Base-by-base conservation (phyloP, 2,329 filamentous ascomycete genomes). In the Ceratocystis papillata region DNA sequence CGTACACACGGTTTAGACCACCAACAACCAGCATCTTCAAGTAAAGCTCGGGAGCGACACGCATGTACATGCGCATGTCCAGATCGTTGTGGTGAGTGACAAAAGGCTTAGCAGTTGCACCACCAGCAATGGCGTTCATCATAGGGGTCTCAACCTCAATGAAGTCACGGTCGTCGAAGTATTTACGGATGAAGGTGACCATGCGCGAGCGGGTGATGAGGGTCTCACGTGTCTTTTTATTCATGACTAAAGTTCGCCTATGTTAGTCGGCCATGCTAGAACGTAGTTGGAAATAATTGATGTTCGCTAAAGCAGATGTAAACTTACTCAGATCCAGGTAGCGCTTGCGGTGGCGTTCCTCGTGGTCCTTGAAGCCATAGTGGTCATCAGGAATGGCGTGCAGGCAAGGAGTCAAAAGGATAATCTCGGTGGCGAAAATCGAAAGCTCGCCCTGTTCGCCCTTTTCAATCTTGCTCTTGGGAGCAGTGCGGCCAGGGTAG, bases 11-110 rank as follows among this genome's bases (percentile, higher is more conserved):
- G 79, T 96, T 90, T 53, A 97, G 82, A 68, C 93, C 94, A 73
- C 95, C 95, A 41, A 99, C 93, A 62, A 97, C 88, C 67, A 87
- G 81, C 86, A 95, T 90, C 88, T 99, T 99, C 72, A 99, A 86
- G 77, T 95, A 96, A 66, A 99, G 80, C 77, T 99, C 94, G 1
- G 94, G 95, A 0, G 95, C 94, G 65, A 97, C 86, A 74, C 94
- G 88, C 84, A 99, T 88, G 78, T 88, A 97, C 76, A 99, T 87
- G 72, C 96, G 87, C 85, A 96, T 91, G 76, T 96, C 85, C 63
- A 94, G 83, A 64, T 97, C 94, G 77, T 99, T 99, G 80, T 97
- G 94, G 76, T 96, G 88, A 15, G 94, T 97, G 71, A 89, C 81
- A 78, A 99, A 99, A 4, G 94, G 94, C 79, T 75, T 91, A 67